A percentile compares a stretch with the other conserved stretches of the same genome.
Evolutionary conservation across 208 protist species (phyloP).

Genomic region (Jaenimonas drosophilae): DNA sequence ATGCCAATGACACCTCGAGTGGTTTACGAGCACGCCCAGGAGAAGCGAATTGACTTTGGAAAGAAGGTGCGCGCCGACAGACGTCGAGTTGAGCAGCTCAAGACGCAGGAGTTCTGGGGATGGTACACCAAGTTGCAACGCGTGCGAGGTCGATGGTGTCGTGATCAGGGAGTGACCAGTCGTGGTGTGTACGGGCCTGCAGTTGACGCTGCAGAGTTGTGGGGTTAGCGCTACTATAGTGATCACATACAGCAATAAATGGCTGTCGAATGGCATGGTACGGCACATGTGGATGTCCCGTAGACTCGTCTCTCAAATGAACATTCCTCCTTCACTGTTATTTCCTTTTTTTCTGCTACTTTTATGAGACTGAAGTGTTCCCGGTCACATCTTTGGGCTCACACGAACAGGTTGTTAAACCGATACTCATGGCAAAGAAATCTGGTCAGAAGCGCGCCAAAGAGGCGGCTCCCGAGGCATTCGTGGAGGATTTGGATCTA

Average conservation of each 20-base stretch:
- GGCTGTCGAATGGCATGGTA: too few relatives aligned
- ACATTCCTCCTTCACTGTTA: slow-evolving; percentile 2
- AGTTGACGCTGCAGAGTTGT: slow-evolving; percentile 86
- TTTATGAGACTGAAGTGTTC: too few relatives aligned
- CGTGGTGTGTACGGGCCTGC: slow-evolving; percentile 85
- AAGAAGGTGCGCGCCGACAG: slow-evolving; percentile 76
- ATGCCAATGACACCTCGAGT: slow-evolving; percentile 88
- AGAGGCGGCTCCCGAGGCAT: slow-evolving; percentile 19
- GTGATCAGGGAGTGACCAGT: slow-evolving; percentile 81
- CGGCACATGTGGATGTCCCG: too few relatives aligned
- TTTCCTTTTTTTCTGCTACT: slow-evolving; percentile 6
- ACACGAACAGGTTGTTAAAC: neutral
- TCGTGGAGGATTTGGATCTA: slow-evolving; percentile 75
- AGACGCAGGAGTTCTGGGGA: slow-evolving; percentile 79
- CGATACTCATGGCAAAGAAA: slow-evolving; percentile 24
- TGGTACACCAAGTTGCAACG: slow-evolving; percentile 91
- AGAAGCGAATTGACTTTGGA: slow-evolving; percentile 73
- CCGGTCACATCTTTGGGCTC: too few relatives aligned
- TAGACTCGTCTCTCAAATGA: neutral
- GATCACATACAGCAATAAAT: too few relatives aligned
- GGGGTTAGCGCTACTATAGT: slow-evolving; percentile 73
- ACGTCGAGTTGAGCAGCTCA: slow-evolving; percentile 55
- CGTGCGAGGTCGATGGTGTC: slow-evolving; percentile 84
- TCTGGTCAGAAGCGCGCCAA: slow-evolving; percentile 18
- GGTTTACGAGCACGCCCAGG: slow-evolving; percentile 78